Evolutionary conservation across 2,329 filamentous ascomycete species (phyloP), one percentile per base, ranked within the genome.

Genomic region (Hyphodiscus sp.): DNA sequence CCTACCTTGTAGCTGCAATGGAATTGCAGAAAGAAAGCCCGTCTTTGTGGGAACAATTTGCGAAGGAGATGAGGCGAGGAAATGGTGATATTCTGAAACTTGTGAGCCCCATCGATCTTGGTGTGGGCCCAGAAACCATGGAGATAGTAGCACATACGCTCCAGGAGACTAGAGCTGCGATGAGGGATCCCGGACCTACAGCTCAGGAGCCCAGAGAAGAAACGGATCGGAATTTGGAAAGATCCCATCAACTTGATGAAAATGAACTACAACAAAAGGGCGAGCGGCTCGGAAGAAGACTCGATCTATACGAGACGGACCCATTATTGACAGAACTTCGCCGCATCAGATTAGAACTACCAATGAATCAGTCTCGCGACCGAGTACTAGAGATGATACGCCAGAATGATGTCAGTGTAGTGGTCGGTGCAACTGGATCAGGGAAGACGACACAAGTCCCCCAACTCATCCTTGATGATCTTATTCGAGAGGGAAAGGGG

Each of bases 371-470:
- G 48, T 95, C 96, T 73, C 81, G 91, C 49, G 84, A 82, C 47
- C 86, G 94, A 65, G 79, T 99, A 29, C 83, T 96, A 57, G 81
- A 94, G 61, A 91, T 92, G 13, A 86, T 97, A 49, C 77, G 78
- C 30, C 73, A 77, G 2, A 83, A 91, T 63, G 84, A 95, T 68
- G 89, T 96, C 51, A 95, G 89, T 2, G 96, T 99, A 65, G 91
- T 97, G 61, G 92, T 91, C 41, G 92, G 92, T 58, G 91, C 96
- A 71, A 97, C 92, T 2, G 92, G 92, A 49, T 95, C 89, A 26
- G 92, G 92, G 67, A 97, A 97, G 70, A 95, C 89, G 49, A 97
- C 92, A 0, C 94, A 99, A 69, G 91, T 90, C 1, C 89, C 97
- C 38, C 94, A 97, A 68, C 96, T 97, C 68, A 78, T 99, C 45